phyloP scores from a whole-genome alignment of 352 stramenopile genomes.

The Stephanocyclus meneghinianus region DNA sequence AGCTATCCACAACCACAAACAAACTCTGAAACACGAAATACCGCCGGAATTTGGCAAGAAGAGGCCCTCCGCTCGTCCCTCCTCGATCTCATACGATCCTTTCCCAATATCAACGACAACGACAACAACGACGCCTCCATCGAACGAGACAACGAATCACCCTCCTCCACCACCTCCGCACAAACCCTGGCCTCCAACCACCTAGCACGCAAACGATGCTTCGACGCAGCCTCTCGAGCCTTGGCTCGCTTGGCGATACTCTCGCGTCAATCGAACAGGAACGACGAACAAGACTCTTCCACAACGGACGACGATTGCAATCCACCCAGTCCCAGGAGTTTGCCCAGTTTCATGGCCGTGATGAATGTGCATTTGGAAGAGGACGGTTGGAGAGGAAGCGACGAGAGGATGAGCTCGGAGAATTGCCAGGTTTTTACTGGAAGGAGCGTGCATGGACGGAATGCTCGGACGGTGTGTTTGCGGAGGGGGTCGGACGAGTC shows the following conservation, averaged over 20 bases:
- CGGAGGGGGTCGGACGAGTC: background rate
- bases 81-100: constrained; percentile 33
- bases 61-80: constrained; percentile 53
- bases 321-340: constrained; percentile 48
- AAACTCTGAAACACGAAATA: background rate
- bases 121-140: background rate
- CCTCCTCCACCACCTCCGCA: constrained; percentile 28
- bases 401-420: background rate
- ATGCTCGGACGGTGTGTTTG: constrained; percentile 41
- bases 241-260: constrained; percentile 51
- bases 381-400: background rate
- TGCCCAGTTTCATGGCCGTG: constrained; percentile 51
- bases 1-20: background rate
- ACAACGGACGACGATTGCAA: constrained; percentile 28
- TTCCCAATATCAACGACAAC: constrained; percentile 21
- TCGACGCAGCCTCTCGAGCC: constrained; percentile 48
- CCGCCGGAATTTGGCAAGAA: constrained; percentile 19
- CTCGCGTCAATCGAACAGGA: constrained; percentile 21
- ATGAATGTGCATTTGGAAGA: constrained; percentile 34
- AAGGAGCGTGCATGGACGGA: constrained; percentile 45
- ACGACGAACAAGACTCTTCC: background rate
- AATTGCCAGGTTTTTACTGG: constrained; percentile 32
- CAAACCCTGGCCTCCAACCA: constrained; percentile 41
- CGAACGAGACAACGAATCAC: constrained; percentile 21
- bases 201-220: constrained; percentile 35